Conservation (phyloP, 148 eudicot species). For the Rheum nobile region DNA sequence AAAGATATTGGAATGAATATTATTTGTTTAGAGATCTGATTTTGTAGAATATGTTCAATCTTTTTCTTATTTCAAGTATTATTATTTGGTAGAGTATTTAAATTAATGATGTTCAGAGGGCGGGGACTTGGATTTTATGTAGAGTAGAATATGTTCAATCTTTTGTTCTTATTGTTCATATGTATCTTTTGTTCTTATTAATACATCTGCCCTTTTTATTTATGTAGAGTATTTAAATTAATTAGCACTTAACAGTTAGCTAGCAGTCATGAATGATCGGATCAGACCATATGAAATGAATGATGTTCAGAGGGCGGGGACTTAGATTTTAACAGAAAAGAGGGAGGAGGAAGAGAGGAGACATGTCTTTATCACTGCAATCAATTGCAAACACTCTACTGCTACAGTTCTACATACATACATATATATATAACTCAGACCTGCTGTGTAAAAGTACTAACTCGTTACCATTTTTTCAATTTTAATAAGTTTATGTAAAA, state of each 20-base stretch:
- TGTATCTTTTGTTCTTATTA: too few relatives aligned
- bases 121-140: too few relatives aligned
- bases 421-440: constrained; percentile 11
- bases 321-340: constrained; percentile 5
- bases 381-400: constrained; percentile 20
- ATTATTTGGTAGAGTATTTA: too few relatives aligned
- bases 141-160: too few relatives aligned
- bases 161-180: too few relatives aligned
- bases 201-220: not conserved
- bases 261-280: constrained; percentile 10
- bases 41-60: too few relatives aligned
- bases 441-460: not conserved
- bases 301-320: not conserved
- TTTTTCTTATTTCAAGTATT: too few relatives aligned
- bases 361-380: constrained; percentile 28
- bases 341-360: constrained; percentile 12
- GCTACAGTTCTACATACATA: too few relatives aligned
- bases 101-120: too few relatives aligned
- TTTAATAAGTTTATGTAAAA: too few relatives aligned
- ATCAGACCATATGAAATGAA: constrained; percentile 13
- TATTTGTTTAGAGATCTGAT: too few relatives aligned
- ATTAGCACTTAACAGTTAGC: not conserved
- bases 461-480: not conserved
- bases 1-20: too few relatives aligned
- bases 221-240: not conserved